Evolutionary conservation across 2,329 filamentous ascomycete species (phyloP).

Genomic region (Pseudopyrenochaeta lycopersici): DNA sequence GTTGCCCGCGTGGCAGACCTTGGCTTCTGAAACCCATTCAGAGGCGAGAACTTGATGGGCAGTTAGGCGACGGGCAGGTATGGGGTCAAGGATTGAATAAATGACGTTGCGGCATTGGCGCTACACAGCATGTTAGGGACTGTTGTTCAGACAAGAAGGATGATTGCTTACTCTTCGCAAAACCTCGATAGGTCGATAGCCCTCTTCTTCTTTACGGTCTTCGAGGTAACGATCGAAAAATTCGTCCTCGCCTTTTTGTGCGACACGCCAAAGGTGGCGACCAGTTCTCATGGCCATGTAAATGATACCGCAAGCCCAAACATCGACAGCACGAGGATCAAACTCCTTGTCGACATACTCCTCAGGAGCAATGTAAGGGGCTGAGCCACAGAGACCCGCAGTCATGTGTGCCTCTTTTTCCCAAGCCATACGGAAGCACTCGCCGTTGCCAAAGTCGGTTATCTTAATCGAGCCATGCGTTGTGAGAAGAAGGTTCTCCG

Average conservation of each 20-base stretch:
- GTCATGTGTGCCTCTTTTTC: slow-evolving; percentile 99
- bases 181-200: slow-evolving; percentile 95
- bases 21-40: slow-evolving; percentile 98
- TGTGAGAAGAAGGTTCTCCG: slow-evolving; percentile 93
- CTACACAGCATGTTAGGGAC: slow-evolving; percentile 58
- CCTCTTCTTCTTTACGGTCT: slow-evolving; percentile 91
- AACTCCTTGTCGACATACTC: slow-evolving; percentile 97
- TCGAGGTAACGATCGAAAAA: slow-evolving; percentile 96
- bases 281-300: slow-evolving; percentile 99
- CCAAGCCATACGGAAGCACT: slow-evolving; percentile 99
- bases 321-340: slow-evolving; percentile 94
- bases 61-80: slow-evolving; percentile 89
- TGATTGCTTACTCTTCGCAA: slow-evolving; percentile 80
- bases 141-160: not conserved
- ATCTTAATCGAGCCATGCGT: slow-evolving; percentile 95
- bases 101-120: slow-evolving; percentile 98
- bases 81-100: slow-evolving; percentile 97
- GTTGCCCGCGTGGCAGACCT: slow-evolving; percentile 94
- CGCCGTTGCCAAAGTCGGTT: slow-evolving; percentile 97
- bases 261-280: slow-evolving; percentile 94
- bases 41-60: slow-evolving; percentile 97
- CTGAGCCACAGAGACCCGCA: slow-evolving; percentile 92
- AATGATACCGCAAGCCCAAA: slow-evolving; percentile 98
- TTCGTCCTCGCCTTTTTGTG: slow-evolving; percentile 95
- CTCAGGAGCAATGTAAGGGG: slow-evolving; percentile 96